Evolutionary conservation across 805 yeast genomes (phyloP).

Genomic region (Saturnispora galanensis): DNA sequence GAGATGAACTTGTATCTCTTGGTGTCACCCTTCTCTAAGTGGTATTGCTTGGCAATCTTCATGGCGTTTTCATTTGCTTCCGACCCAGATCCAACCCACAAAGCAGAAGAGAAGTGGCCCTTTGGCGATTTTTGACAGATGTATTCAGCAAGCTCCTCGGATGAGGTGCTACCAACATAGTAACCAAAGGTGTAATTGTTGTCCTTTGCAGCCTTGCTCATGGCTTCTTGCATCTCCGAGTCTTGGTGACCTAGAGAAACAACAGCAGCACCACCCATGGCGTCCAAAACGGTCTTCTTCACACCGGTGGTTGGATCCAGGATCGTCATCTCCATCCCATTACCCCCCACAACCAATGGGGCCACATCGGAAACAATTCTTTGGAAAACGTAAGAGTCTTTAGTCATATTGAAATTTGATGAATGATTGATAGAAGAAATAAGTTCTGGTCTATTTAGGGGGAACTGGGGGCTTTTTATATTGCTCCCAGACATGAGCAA

Average conservation of each 20-base stretch:
- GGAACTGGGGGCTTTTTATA: not conserved
- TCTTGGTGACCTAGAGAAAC: conserved; percentile 38
- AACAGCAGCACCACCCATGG: conserved; percentile 46
- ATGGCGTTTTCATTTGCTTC: conserved; percentile 77
- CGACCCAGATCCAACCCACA: conserved; percentile 60
- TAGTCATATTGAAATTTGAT: conserved; percentile 7
- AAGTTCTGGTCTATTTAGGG: not conserved
- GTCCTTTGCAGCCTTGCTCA: conserved; percentile 28
- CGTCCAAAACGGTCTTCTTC: conserved; percentile 30
- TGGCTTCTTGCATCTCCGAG: conserved; percentile 30
- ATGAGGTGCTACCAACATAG: conserved; percentile 28
- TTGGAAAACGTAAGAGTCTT: conserved; percentile 16
- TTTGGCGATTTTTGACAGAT: conserved; percentile 33
- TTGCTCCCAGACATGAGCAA: not conserved
- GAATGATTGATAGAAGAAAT: not conserved
- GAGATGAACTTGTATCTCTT: conserved; percentile 34
- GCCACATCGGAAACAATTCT: conserved; percentile 16
- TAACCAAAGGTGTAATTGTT: conserved; percentile 30
- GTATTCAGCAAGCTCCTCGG: conserved; percentile 36
- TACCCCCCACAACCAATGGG: conserved; percentile 16
- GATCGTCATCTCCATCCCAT: conserved; percentile 16
- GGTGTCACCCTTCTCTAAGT: conserved; percentile 33
- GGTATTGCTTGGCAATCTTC: conserved; percentile 52
- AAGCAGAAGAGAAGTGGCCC: conserved; percentile 30
- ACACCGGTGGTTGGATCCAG: conserved; percentile 34